Conservation (phyloP, 2,329 filamentous ascomycete species). For the Phialophora expanda region DNA sequence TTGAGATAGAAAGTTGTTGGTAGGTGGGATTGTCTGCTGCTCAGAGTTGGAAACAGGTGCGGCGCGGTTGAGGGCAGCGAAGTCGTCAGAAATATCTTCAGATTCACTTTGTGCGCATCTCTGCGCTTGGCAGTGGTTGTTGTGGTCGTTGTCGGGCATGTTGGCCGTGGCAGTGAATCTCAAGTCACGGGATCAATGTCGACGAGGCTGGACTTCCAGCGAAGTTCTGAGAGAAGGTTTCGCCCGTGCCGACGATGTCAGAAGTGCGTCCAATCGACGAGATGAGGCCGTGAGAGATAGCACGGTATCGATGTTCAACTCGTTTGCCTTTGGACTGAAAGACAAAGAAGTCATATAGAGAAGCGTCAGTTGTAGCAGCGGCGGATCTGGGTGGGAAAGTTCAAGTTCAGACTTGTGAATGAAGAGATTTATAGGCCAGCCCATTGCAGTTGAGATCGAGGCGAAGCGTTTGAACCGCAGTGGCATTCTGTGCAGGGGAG, state of each 20-base stretch:
- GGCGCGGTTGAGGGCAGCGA: background rate
- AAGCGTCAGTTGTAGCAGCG: background rate
- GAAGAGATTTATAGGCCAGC: background rate
- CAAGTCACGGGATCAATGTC: background rate
- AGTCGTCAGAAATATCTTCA: background rate
- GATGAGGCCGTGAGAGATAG: background rate
- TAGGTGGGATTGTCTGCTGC: background rate
- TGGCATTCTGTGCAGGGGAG: constrained; percentile 4
- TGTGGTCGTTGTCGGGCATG: background rate
- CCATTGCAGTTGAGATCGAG: background rate
- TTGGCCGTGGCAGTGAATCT: constrained; percentile 5
- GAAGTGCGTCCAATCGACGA: background rate
- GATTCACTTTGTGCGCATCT: background rate
- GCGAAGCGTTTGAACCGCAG: constrained; percentile 7
- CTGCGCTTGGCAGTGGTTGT: background rate
- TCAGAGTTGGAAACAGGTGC: background rate
- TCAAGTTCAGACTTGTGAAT: background rate
- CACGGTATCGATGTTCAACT: background rate
- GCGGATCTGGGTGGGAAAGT: background rate
- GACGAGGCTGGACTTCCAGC: background rate
- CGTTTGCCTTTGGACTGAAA: background rate
- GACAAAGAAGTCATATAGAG: background rate
- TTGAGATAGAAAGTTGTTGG: background rate
- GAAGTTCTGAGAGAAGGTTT: background rate
- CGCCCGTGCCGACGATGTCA: background rate